Evolutionary conservation across 768 basidiomycete genomes (phyloP).

Genomic region (Lactarius sanguifluus): DNA sequence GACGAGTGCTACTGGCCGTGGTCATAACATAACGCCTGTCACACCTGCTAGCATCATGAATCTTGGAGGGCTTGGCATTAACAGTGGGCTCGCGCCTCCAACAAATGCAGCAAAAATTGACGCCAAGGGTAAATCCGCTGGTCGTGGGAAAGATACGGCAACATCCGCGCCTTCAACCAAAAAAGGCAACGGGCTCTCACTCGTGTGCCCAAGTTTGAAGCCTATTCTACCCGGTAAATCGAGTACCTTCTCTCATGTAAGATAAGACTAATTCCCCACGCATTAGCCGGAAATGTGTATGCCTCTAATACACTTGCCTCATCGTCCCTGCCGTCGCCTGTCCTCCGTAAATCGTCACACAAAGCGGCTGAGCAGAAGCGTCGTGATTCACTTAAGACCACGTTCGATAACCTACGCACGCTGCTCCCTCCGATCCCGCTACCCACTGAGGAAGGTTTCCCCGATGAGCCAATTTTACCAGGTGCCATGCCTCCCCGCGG

Average conservation of each 20-base stretch:
- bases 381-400: slow-evolving; percentile 92
- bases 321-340: slow-evolving; percentile 34
- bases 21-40: slow-evolving; percentile 61
- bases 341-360: slow-evolving; percentile 76
- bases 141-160: slow-evolving; percentile 24
- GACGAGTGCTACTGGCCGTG: slow-evolving; percentile 25
- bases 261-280: slow-evolving; percentile 18
- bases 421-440: slow-evolving; percentile 88
- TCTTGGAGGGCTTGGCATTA: slow-evolving; percentile 60
- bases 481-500: slow-evolving; percentile 89
- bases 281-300: slow-evolving; percentile 38
- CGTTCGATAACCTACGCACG: slow-evolving; percentile 80
- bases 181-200: slow-evolving; percentile 37
- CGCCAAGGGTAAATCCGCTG: slow-evolving; percentile 24
- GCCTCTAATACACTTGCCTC: slow-evolving; percentile 34
- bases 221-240: slow-evolving; percentile 67
- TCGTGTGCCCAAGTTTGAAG: slow-evolving; percentile 61
- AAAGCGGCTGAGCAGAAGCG: slow-evolving; percentile 98
- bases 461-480: slow-evolving; percentile 74
- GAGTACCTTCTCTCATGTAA: slow-evolving; percentile 17
- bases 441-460: slow-evolving; percentile 68
- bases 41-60: slow-evolving; percentile 95
- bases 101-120: slow-evolving; percentile 29
- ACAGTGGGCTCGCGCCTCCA: slow-evolving; percentile 44
- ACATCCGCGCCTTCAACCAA: slow-evolving; percentile 26